Evolutionary conservation across 352 stramenopile genomes (phyloP).

Genomic region (Phytophthora ohioensis): DNA sequence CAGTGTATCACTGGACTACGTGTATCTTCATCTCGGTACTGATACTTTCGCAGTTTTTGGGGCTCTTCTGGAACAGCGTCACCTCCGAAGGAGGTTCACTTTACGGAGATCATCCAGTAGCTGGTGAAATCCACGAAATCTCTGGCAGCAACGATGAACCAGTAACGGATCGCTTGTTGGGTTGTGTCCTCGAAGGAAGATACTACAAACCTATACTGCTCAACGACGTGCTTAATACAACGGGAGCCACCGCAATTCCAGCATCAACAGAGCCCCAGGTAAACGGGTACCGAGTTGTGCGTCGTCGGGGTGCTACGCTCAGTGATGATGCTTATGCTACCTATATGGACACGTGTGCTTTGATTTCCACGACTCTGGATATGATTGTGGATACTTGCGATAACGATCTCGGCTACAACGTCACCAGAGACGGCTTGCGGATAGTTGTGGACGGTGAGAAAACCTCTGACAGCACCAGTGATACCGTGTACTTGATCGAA

Average conservation of each 20-base stretch:
- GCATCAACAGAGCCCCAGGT: constrained; percentile 11
- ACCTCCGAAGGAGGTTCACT: background rate
- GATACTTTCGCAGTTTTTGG: constrained; percentile 40
- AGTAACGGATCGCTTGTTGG: constrained; percentile 57
- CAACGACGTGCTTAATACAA: constrained; percentile 36
- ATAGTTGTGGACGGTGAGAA: constrained; percentile 36
- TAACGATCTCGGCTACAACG: constrained; percentile 38
- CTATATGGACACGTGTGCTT: constrained; percentile 37
- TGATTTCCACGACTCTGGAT: constrained; percentile 38
- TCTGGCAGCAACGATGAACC: constrained; percentile 57
- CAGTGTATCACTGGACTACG: constrained; percentile 42
- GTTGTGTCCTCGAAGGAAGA: constrained; percentile 47
- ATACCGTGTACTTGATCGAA: constrained; percentile 37
- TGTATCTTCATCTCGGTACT: constrained; percentile 41
- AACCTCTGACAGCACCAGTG: constrained; percentile 12
- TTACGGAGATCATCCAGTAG: constrained; percentile 30
- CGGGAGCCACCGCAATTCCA: constrained; percentile 13
- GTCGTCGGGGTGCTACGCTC: constrained; percentile 16
- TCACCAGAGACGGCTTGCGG: constrained; percentile 34
- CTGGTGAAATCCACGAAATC: constrained; percentile 30
- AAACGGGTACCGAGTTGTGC: constrained; percentile 42
- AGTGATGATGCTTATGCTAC: constrained; percentile 22
- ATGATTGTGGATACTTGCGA: constrained; percentile 42
- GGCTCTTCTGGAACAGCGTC: constrained; percentile 42
- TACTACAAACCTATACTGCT: constrained; percentile 50